Evolutionary conservation across 2,329 filamentous ascomycete species (phyloP).

Genomic region (Ophiostoma sp.): DNA sequence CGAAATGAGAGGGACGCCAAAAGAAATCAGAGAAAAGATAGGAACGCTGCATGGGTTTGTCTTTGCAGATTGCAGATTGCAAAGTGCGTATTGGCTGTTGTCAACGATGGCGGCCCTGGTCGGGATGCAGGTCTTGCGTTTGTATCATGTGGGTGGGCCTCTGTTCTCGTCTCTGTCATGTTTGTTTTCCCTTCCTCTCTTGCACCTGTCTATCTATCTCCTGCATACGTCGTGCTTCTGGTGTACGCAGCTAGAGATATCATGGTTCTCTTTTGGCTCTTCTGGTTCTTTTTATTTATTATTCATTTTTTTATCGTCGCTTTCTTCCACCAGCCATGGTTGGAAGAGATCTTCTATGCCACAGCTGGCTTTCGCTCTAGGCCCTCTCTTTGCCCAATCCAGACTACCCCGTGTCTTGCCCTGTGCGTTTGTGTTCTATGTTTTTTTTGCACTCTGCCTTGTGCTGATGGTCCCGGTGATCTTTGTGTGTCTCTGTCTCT

Average conservation of each 20-base stretch:
- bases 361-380: background rate
- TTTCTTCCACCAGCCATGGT: background rate
- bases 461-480: background rate
- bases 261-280: no score
- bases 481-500: background rate
- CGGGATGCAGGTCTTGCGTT: background rate
- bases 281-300: background rate
- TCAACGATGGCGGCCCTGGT: background rate
- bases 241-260: no score
- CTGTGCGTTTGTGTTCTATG: background rate
- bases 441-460: background rate
- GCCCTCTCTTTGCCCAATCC: background rate
- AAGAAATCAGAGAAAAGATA: background rate
- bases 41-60: background rate
- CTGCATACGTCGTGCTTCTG: background rate
- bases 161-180: background rate
- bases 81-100: background rate
- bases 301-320: background rate
- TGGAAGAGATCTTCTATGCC: background rate
- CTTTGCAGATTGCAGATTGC: background rate
- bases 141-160: conserved; percentile 15
- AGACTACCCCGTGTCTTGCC: conserved; percentile 5
- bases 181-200: background rate
- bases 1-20: background rate
- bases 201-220: background rate